Evolutionary conservation across 768 basidiomycete genomes (phyloP).

Genomic region (Lactarius sanguifluus): DNA sequence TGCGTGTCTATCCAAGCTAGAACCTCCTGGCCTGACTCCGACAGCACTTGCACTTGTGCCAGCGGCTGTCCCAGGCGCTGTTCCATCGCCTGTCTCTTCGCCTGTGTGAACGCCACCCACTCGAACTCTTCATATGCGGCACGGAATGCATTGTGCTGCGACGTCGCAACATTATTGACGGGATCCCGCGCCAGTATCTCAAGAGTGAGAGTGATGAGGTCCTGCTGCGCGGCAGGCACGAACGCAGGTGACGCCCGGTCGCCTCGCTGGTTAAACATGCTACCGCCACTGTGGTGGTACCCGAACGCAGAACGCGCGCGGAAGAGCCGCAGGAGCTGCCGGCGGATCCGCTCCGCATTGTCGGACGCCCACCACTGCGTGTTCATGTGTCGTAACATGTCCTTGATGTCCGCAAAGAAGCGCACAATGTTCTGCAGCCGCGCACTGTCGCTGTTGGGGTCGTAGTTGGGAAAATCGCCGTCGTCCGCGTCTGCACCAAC

Average conservation of each 20-base stretch:
- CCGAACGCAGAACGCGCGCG: too few species aligned
- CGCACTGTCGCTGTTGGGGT: not conserved
- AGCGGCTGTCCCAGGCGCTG: too few species aligned
- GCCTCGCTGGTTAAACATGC: too few species aligned
- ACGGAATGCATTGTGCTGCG: not conserved
- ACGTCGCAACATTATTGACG: not conserved
- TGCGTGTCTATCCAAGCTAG: too few species aligned
- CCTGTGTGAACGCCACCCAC: too few species aligned
- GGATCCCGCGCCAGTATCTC: not conserved
- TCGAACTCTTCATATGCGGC: not conserved
- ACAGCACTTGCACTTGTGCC: too few species aligned
- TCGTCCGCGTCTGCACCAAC: too few species aligned
- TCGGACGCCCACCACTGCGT: not conserved
- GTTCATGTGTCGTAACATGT: not conserved
- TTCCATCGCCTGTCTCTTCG: too few species aligned
- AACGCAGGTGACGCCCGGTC: not conserved
- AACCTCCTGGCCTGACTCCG: too few species aligned
- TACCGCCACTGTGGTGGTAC: too few species aligned
- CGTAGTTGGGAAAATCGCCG: too few species aligned
- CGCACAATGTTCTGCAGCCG: not conserved
- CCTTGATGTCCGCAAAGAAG: not conserved
- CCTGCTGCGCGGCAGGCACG: not conserved
- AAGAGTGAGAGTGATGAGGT: not conserved
- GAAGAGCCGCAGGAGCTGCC: too few species aligned
- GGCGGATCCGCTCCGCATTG: not conserved